phyloP scores from a whole-genome alignment of 441 rosid species.

The Syzygium malaccense region DNA sequence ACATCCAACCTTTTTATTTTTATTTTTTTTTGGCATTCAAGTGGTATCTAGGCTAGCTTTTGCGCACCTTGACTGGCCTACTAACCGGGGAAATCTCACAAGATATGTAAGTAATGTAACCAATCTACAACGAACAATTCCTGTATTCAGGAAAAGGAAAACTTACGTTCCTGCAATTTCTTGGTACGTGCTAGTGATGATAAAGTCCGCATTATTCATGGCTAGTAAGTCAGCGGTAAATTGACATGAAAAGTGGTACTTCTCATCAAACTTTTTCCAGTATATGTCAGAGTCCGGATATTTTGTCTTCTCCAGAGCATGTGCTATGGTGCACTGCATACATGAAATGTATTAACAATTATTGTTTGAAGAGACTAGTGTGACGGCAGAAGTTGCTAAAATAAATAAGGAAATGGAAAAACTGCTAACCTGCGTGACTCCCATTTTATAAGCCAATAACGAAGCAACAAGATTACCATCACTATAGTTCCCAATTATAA shows the following conservation, averaged over 20 bases:
- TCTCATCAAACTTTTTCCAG: conserved; percentile 86
- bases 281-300: conserved; percentile 96
- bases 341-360: background rate
- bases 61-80: background rate
- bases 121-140: background rate
- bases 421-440: conserved; percentile 70
- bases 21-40: background rate
- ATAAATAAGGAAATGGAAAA: background rate
- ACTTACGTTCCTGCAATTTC: conserved; percentile 99
- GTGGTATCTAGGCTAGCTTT: background rate
- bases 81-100: background rate
- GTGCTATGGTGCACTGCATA: conserved; percentile 93
- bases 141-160: background rate
- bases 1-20: background rate
- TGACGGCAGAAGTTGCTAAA: background rate
- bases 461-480: conserved; percentile 98
- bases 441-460: conserved; percentile 85
- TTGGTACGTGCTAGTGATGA: conserved; percentile 97
- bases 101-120: background rate
- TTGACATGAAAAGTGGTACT: conserved; percentile 95
- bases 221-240: conserved; percentile 96
- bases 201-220: conserved; percentile 94
- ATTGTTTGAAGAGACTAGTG: background rate
- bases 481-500: conserved; percentile 93
- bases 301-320: conserved; percentile 97